phyloP scores from a whole-genome alignment of 495 filamentous ascomycete species.

The Chlorociboria aeruginascens region DNA sequence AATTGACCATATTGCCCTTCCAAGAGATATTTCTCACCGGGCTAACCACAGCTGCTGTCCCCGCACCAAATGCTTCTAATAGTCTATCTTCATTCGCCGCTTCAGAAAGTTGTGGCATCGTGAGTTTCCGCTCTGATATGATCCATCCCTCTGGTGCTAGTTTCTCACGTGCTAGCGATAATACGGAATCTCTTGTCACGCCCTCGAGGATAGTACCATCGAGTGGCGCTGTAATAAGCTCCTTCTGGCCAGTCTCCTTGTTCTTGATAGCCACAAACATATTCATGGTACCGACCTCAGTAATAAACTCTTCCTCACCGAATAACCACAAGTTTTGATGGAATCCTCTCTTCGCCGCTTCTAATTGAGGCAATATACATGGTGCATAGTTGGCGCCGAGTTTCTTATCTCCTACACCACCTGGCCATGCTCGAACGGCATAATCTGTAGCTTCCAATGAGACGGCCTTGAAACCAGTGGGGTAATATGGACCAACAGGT shows the following conservation, averaged over 20 bases:
- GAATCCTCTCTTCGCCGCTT: constrained; percentile 81
- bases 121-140: constrained; percentile 77
- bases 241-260: constrained; percentile 75
- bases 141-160: constrained; percentile 79
- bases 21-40: constrained; percentile 83
- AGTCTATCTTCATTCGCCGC: constrained; percentile 76
- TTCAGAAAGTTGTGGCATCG: constrained; percentile 69
- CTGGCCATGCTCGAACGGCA: constrained; percentile 94
- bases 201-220: constrained; percentile 97
- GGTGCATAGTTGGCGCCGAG: constrained; percentile 97
- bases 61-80: constrained; percentile 85
- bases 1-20: constrained; percentile 64
- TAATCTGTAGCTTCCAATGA: constrained; percentile 88
- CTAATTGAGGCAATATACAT: constrained; percentile 83
- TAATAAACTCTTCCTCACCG: constrained; percentile 84
- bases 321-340: constrained; percentile 99
- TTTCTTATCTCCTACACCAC: constrained; percentile 94
- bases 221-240: constrained; percentile 82
- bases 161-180: constrained; percentile 71
- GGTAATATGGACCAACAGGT: constrained; percentile 95
- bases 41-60: constrained; percentile 76
- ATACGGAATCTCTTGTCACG: constrained; percentile 80
- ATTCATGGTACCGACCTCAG: constrained; percentile 98
- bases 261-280: constrained; percentile 74
- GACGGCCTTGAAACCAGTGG: constrained; percentile 92